A percentile compares a stretch with the other conserved stretches of the same genome.
phyloP scores from a whole-genome alignment of 768 basidiomycete species.

The Boletus vinaceobasis region DNA sequence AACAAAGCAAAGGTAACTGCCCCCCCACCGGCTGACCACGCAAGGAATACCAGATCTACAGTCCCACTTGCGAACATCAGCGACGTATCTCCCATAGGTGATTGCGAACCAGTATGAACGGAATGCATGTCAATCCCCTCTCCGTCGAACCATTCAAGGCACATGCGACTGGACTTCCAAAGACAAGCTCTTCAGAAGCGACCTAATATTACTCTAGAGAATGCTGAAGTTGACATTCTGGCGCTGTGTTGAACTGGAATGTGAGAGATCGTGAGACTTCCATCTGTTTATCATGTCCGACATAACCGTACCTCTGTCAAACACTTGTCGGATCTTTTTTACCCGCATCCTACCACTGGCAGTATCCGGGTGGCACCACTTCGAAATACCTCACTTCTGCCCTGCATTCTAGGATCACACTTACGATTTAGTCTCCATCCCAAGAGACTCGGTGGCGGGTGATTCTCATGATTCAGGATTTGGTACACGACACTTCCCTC shows the following conservation, averaged over 20 bases:
- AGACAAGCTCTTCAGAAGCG: neutral
- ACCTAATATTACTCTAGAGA: neutral
- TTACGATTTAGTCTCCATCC: neutral
- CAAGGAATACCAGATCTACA: neutral
- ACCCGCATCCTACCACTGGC: neutral
- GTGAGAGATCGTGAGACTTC: constrained; percentile 17
- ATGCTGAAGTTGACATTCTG: neutral
- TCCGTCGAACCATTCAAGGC: neutral
- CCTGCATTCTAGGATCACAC: constrained; percentile 2
- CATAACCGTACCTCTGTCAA: constrained; percentile 19
- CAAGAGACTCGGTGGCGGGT: neutral
- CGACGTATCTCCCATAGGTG: neutral
- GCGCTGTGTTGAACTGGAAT: neutral
- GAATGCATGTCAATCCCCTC: neutral
- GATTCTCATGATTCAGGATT: neutral
- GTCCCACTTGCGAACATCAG: neutral
- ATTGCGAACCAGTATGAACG: neutral
- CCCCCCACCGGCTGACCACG: neutral
- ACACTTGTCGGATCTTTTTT: constrained; percentile 11
- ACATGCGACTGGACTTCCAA: neutral
- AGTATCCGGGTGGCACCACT: constrained; percentile 9
- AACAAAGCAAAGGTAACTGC: constrained; percentile 16
- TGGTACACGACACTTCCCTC: neutral
- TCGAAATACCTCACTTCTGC: neutral
- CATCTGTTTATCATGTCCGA: constrained; percentile 11